These are phyloP conservation scores for Kregervanrija delftensis DNA, from an alignment of 805 yeast species.

Conservation along the genomic window DNA sequence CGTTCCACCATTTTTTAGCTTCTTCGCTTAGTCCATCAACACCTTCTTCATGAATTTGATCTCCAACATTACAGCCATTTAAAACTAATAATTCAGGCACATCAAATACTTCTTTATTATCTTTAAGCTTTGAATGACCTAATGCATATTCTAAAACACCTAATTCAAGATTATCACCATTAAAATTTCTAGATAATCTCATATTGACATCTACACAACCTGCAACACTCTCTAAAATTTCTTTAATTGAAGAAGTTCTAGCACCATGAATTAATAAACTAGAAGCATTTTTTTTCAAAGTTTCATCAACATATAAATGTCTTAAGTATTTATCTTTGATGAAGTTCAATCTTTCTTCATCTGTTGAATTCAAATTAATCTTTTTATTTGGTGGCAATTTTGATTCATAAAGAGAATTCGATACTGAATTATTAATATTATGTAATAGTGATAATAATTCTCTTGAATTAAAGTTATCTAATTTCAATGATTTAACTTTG, in stretches of 20 bases:
- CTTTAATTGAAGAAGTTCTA: slow-evolving; percentile 39
- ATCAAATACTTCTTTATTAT: slow-evolving; percentile 31
- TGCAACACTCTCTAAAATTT: slow-evolving; percentile 36
- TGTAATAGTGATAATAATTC: slow-evolving; percentile 43
- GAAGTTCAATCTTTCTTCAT: slow-evolving; percentile 47
- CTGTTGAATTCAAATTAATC: slow-evolving; percentile 30
- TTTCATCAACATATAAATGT: slow-evolving; percentile 35
- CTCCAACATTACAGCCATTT: slow-evolving; percentile 48
- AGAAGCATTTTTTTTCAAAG: slow-evolving; percentile 18
- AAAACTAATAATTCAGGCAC: slow-evolving; percentile 49
- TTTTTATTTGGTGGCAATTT: slow-evolving; percentile 14
- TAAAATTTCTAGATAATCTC: slow-evolving; percentile 17
- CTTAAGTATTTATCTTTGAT: slow-evolving; percentile 60
- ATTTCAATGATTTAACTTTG: slow-evolving; percentile 68
- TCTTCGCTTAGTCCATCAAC: slow-evolving; percentile 34
- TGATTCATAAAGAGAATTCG: slow-evolving; percentile 60
- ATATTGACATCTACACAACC: slow-evolving; percentile 43
- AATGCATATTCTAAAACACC: slow-evolving; percentile 46
- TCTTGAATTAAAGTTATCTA: slow-evolving; percentile 66
- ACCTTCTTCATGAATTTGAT: slow-evolving; percentile 17
- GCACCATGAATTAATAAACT: slow-evolving; percentile 41
- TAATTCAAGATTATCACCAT: slow-evolving; percentile 18
- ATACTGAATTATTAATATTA: slow-evolving; percentile 41
- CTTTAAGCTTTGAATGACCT: slow-evolving; percentile 24
- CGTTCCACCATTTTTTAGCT: slow-evolving; percentile 51